Conservation (phyloP, 1,284 basidiomycete species). For the Sporisorium scitamineum region DNA sequence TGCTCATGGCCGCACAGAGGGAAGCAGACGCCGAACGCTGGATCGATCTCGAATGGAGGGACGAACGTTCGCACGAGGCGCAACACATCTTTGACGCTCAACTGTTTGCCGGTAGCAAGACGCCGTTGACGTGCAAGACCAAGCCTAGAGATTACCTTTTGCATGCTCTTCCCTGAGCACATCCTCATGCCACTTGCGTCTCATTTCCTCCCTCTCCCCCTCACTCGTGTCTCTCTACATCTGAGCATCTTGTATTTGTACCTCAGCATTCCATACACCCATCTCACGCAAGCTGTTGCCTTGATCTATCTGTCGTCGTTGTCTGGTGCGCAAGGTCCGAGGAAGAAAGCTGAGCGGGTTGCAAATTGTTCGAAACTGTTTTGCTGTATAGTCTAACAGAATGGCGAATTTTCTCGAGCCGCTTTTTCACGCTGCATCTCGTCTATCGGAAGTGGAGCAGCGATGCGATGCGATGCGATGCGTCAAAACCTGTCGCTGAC, state of each 20-base stretch:
- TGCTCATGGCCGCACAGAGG: conserved; percentile 59
- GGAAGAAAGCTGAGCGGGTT: not conserved
- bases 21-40: conserved; percentile 67
- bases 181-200: not conserved
- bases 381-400: not conserved
- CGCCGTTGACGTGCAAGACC: conserved; percentile 46
- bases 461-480: no score
- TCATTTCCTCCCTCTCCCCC: not conserved
- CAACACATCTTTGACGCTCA: conserved; percentile 51
- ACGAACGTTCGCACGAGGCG: conserved; percentile 41
- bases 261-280: conserved; percentile 4
- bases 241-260: conserved; percentile 40
- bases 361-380: not conserved
- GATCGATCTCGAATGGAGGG: conserved; percentile 65
- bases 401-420: not conserved
- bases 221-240: no score
- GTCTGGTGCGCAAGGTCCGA: not conserved
- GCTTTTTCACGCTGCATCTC: conserved; percentile 15
- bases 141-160: conserved; percentile 58
- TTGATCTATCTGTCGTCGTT: not conserved
- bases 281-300: not conserved
- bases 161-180: conserved; percentile 29
- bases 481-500: not conserved
- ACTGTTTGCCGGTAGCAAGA: conserved; percentile 55
- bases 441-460: conserved; percentile 5